These are phyloP conservation scores for Alopecurus myosuroides DNA, from an alignment of 176 grass and related monocot species.

Conservation along the genomic window DNA sequence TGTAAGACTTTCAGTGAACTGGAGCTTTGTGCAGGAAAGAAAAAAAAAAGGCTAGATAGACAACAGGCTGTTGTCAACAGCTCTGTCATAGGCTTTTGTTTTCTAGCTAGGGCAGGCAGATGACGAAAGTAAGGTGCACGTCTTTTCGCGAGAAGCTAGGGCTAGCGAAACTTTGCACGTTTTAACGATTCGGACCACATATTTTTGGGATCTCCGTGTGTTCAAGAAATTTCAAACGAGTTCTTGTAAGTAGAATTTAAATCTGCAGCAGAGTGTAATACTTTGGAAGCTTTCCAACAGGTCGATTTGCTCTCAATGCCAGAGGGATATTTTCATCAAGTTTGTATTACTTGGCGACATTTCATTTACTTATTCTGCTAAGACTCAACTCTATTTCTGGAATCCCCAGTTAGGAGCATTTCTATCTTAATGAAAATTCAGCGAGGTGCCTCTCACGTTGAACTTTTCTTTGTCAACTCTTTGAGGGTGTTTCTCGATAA, in stretches of 20 bases:
- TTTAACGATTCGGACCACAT: neutral
- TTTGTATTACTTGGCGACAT: too few relatives aligned
- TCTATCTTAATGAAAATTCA: too few relatives aligned
- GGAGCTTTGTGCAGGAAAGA: neutral
- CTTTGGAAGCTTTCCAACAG: too few relatives aligned
- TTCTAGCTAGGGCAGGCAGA: neutral
- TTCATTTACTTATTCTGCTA: too few relatives aligned
- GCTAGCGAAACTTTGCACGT: neutral
- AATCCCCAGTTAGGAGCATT: too few relatives aligned
- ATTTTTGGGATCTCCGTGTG: neutral
- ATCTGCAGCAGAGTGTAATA: too few relatives aligned
- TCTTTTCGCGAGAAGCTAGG: neutral
- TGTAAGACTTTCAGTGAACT: neutral
- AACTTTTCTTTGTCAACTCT: too few relatives aligned
- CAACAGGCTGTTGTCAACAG: too few relatives aligned
- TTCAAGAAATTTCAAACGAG: neutral
- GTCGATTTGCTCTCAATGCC: neutral
- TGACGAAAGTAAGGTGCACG: neutral
- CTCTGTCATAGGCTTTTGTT: neutral
- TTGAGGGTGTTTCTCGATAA: too few relatives aligned
- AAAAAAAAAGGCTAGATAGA: neutral
- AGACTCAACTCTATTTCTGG: too few relatives aligned
- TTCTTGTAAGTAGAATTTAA: too few relatives aligned
- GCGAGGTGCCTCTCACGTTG: too few relatives aligned
- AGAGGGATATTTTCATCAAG: neutral